Base-by-base conservation (phyloP, 2,329 filamentous ascomycete genomes). In the Phyllosticta paracitricarpa region DNA sequence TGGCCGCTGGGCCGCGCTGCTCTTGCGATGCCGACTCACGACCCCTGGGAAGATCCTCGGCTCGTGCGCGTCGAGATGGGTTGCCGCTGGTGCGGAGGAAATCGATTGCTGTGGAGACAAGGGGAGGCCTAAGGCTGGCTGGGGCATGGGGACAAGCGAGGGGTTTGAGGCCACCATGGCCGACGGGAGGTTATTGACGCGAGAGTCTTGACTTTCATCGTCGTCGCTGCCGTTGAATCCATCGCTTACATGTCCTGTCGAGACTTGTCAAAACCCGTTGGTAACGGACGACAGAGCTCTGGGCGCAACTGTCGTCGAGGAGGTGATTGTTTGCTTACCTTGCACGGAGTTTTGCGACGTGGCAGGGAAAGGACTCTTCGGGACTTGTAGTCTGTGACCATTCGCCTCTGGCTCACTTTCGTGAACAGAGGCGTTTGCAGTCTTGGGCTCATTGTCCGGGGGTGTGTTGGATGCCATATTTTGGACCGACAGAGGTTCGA, bases 21-120 rank as follows among this genome's bases (percentile, higher is more conserved):
- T 71, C 52, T 75, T 70, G 22, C 77, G 69, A 40, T 73, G 70
- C 57, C 77, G 74, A 58, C 76, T 77, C 10, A 91, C 81, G 33
- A 91, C 81, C 0, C 88, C 88, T 0, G 89, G 89, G 65, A 90
- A 89, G 64, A 90, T 84, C 64, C 80, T 82, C 10, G 87, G 88
- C 71, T 90, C 87, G 56, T 77, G 80, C 3, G 81, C 83, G 28
- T 74, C 73, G 26, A 78, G 64, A 7, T 70, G 63, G 40, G 12
- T n/a, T 12, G 63, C 66, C 10, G 65, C 30, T 17, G 63, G 30
- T 55, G 70, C 71, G 17, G 67, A 63, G 3, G 70, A 67, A 6
- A 71, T 64, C 1, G 63, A 65, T 2, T 63, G 22, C 28, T 65
- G 62, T 14, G 65, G 59, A n/a, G 70, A 67, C 35, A 62, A 26